phyloP scores from a whole-genome alignment of 371 early-diverging fungal species.

The Umbelopsis sp. region DNA sequence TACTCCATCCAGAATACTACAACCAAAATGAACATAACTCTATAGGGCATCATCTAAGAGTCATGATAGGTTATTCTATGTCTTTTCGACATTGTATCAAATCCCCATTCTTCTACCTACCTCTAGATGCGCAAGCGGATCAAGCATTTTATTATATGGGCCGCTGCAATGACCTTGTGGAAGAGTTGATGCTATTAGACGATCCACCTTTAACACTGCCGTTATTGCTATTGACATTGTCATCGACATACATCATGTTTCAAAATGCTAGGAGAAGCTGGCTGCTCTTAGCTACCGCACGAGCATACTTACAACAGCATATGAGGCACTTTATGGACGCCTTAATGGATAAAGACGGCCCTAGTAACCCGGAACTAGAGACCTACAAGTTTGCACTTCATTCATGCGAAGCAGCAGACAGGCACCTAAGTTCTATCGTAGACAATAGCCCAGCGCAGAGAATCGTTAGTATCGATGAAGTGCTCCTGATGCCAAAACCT shows the following conservation, averaged over 20 bases:
- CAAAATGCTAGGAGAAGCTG: neutral
- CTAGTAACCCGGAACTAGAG: neutral
- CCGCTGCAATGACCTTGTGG: neutral
- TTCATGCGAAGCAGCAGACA: neutral
- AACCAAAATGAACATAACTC: neutral
- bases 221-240: neutral
- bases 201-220: neutral
- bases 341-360: neutral
- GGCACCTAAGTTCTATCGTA: neutral
- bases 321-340: neutral
- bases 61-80: neutral
- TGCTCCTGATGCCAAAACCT: neutral
- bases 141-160: neutral
- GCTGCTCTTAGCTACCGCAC: neutral
- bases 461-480: neutral
- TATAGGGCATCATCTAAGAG: neutral
- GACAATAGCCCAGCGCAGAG: neutral
- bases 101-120: neutral
- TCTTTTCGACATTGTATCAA: neutral
- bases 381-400: conserved; percentile 10
- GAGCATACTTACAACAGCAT: neutral
- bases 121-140: neutral
- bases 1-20: conserved; percentile 3
- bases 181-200: conserved; percentile 5
- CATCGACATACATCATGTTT: neutral